Evolutionary conservation across 768 basidiomycete species (phyloP).

Genomic region (Amanita subjunquillea): DNA sequence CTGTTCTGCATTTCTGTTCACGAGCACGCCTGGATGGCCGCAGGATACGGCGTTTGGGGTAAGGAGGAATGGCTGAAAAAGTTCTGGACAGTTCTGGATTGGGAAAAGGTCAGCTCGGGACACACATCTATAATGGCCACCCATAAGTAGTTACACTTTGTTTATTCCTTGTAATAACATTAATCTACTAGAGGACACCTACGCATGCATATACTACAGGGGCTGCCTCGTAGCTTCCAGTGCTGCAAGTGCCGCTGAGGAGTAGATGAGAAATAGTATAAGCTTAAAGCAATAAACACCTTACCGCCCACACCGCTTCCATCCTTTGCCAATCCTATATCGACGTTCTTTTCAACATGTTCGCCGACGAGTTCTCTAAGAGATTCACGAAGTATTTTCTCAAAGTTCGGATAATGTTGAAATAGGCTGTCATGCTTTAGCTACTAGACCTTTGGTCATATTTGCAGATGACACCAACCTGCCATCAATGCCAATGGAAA

Average conservation of each 20-base stretch:
- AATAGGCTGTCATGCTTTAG: constrained; percentile 48
- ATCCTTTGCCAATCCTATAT: constrained; percentile 92
- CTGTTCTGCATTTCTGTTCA: constrained; percentile 71
- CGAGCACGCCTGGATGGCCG: constrained; percentile 80
- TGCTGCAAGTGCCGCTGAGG: constrained; percentile 82
- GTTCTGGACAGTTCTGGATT: constrained; percentile 80
- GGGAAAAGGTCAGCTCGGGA: constrained; percentile 45
- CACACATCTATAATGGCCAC: constrained; percentile 12
- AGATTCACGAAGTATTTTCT: constrained; percentile 63
- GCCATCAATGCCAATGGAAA: constrained; percentile 89
- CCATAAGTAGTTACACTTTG: not conserved
- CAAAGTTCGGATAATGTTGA: constrained; percentile 87
- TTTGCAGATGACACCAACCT: constrained; percentile 36
- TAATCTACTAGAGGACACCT: not conserved
- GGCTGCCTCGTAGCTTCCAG: constrained; percentile 59
- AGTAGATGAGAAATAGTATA: constrained; percentile 6
- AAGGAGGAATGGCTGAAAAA: constrained; percentile 77
- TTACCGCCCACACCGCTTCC: constrained; percentile 95
- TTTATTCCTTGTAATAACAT: not conserved
- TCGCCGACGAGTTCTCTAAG: constrained; percentile 68
- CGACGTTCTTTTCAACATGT: constrained; percentile 68
- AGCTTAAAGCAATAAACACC: constrained; percentile 16
- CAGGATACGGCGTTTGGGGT: constrained; percentile 85
- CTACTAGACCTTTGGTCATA: not conserved
- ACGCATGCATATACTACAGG: not conserved